Percentiles rank a stretch among this genome's conserved stretches.
Evolutionary conservation across 495 filamentous ascomycete genomes (phyloP).

Genomic region (Penicillium bovifimosum): DNA sequence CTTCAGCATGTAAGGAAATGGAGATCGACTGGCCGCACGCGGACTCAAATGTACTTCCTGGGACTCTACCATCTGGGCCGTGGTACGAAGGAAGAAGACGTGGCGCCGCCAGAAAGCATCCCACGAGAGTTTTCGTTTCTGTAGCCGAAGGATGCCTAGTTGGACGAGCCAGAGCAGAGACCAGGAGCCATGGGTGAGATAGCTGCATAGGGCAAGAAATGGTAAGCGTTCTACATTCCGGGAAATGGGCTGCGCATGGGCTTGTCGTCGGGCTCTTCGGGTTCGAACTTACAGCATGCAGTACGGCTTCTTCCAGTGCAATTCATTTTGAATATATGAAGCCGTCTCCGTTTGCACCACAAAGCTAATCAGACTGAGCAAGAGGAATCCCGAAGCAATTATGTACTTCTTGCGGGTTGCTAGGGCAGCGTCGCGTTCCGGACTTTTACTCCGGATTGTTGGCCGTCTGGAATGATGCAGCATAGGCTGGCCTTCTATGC

Average conservation of each 20-base stretch:
- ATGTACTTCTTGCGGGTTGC: slow-evolving; percentile 77
- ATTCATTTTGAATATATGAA: slow-evolving; percentile 81
- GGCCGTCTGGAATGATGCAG: slow-evolving; percentile 46
- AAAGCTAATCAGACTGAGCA: slow-evolving; percentile 76
- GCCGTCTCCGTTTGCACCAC: slow-evolving; percentile 90
- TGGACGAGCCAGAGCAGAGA: slow-evolving; percentile 78
- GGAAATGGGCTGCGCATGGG: background rate
- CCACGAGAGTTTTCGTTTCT: slow-evolving; percentile 71
- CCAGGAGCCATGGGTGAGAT: slow-evolving; percentile 94
- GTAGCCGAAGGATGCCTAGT: slow-evolving; percentile 69
- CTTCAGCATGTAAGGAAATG: slow-evolving; percentile 66
- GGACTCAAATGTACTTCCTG: slow-evolving; percentile 55
- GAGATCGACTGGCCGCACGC: slow-evolving; percentile 46
- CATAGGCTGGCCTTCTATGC: slow-evolving; percentile 37
- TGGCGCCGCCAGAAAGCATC: slow-evolving; percentile 83
- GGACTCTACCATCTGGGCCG: slow-evolving; percentile 78
- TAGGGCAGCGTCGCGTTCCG: slow-evolving; percentile 49
- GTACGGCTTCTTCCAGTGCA: slow-evolving; percentile 93
- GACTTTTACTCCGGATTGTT: slow-evolving; percentile 57
- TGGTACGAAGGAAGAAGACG: slow-evolving; percentile 64
- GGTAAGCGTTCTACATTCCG: slow-evolving; percentile 14
- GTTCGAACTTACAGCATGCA: slow-evolving; percentile 77
- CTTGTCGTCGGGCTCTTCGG: slow-evolving; percentile 1
- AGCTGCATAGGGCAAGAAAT: slow-evolving; percentile 40
- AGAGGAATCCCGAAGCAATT: slow-evolving; percentile 75